These are phyloP conservation scores for Vigna mungo DNA, from an alignment of 306 rosid species.

Conservation along the genomic window DNA sequence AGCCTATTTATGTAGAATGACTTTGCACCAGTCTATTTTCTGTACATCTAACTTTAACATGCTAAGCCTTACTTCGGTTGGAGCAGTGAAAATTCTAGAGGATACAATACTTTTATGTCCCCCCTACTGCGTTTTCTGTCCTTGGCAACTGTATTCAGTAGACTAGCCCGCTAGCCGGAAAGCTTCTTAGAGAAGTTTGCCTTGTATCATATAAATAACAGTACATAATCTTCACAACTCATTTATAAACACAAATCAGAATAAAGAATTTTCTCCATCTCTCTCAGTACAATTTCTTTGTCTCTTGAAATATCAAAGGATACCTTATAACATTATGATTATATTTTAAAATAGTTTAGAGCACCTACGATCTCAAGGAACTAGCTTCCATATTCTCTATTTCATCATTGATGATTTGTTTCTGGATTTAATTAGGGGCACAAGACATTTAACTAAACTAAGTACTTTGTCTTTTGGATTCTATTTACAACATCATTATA, in stretches of 20 bases:
- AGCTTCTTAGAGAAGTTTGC: not conserved
- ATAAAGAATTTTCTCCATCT: not conserved
- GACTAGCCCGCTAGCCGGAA: too few species aligned
- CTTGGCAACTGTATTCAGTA: too few species aligned
- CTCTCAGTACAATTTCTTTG: not conserved
- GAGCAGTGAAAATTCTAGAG: too few species aligned
- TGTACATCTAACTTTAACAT: too few species aligned
- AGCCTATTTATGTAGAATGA: too few species aligned
- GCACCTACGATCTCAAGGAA: not conserved
- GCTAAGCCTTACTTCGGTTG: too few species aligned
- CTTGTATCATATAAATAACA: not conserved
- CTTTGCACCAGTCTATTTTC: too few species aligned
- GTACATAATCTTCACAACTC: not conserved
- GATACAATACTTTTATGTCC: too few species aligned
- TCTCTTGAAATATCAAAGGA: not conserved
- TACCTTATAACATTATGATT: not conserved
- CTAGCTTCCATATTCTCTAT: not conserved
- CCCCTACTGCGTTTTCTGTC: too few species aligned
- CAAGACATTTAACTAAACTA: not conserved
- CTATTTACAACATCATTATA: not conserved
- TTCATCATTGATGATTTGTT: not conserved
- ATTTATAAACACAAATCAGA: not conserved
- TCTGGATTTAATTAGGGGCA: not conserved
- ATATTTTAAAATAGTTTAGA: not conserved
- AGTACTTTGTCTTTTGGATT: not conserved